phyloP scores from a whole-genome alignment of 306 rosid species.

The Delonix regia region DNA sequence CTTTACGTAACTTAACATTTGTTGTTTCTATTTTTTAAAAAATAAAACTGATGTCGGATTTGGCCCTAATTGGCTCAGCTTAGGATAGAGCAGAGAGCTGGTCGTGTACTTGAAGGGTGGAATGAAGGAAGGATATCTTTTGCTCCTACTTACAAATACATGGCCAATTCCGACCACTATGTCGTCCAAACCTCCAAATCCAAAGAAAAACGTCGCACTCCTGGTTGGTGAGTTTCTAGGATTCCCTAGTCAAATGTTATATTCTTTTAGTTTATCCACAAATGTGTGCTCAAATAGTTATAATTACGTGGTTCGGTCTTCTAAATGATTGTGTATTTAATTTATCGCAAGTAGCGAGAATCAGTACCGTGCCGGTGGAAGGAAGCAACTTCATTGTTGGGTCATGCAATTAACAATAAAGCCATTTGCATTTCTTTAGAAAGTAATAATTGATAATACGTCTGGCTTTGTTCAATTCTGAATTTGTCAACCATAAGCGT shows the following conservation, averaged over 20 bases:
- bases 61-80: constrained; percentile 51
- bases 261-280: not conserved
- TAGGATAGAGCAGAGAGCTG: constrained; percentile 78
- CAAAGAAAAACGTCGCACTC: constrained; percentile 75
- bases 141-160: constrained; percentile 93
- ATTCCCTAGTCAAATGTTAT: not conserved
- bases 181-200: constrained; percentile 68
- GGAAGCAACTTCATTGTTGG: not conserved
- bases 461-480: not conserved
- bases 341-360: not conserved
- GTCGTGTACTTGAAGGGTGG: constrained; percentile 90
- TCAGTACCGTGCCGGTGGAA: not conserved
- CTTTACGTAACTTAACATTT: not conserved
- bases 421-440: constrained; percentile 15
- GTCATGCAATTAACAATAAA: not conserved
- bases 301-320: not conserved
- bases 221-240: constrained; percentile 77
- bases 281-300: too few species aligned
- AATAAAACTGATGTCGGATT: not conserved
- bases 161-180: constrained; percentile 75
- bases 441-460: not conserved
- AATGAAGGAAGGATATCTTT: constrained; percentile 81
- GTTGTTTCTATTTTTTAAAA: not conserved
- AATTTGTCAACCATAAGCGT: constrained; percentile 10
- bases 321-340: constrained; percentile 2